Base-by-base conservation (phyloP, 352 stramenopile genomes). In the Saprolegnia parasitica region DNA sequence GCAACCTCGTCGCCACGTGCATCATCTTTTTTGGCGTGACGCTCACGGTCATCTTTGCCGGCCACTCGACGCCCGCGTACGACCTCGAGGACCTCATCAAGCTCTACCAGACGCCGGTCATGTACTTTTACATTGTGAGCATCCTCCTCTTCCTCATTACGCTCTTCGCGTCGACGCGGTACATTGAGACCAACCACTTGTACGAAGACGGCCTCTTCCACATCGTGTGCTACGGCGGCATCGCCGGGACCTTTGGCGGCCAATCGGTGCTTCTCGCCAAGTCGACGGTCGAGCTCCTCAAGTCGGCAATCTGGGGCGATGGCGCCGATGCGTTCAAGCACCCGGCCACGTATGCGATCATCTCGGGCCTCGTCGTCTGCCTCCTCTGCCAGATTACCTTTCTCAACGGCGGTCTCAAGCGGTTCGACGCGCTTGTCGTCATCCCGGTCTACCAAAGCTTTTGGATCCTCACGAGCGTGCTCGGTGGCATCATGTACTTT, bases 401-500 rank as follows among this genome's bases (percentile, higher is more conserved):
- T 68, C 77, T 97, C 60, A 97, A 97, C 67, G 81, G 84, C 54
- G 90, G 88, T 18, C 78, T 97, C 29, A 83, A 83, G 35, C 87
- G 88, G 56, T 97, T 96, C 66, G 88, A 97, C 66, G 85, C 88
- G 21, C 84, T 97, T 10, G 76, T 94, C 24, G 84, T 97, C 9
- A 86, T 97, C 40, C 90, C 90, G 23, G 85, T 97, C 46, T 97
- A 96, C 71, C 88, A 97, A 68, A 93, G 81, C 72, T 97, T 96
- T 63, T 96, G 87, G 81, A 97, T 96, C 65, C 74, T 96, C 45
- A 95, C 77, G 74, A 94, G 87, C 62, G 86, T 96, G 47, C 76
- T 96, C n/a, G 90, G 90, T 21, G 90, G 89, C 16, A 90, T 96
- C 74, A 91, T 96, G 77, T 97, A 96, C 76, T 97, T 97, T 73